Evolutionary conservation across 2,329 filamentous ascomycete species (phyloP).

Genomic region (Aureobasidium sp.): DNA sequence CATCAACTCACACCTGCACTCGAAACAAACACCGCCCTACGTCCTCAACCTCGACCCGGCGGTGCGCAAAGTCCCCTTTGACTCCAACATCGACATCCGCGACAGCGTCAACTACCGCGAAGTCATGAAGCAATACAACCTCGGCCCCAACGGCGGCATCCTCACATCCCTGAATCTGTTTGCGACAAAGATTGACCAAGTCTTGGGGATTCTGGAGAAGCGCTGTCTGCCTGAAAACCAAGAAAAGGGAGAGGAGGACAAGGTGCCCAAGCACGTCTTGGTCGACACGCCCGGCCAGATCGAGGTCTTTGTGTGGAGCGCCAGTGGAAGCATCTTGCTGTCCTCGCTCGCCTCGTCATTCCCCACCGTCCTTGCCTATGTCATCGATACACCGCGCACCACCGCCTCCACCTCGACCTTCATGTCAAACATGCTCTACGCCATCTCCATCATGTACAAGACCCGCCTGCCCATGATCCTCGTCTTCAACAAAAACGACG

Average conservation of each 20-base stretch:
- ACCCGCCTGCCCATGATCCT: slow-evolving; percentile 97
- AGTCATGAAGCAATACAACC: slow-evolving; percentile 98
- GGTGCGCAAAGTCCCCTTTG: slow-evolving; percentile 87
- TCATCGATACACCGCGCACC: slow-evolving; percentile 89
- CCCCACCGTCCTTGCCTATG: slow-evolving; percentile 92
- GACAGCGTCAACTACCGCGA: slow-evolving; percentile 99
- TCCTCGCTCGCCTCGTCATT: slow-evolving; percentile 90
- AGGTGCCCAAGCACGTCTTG: slow-evolving; percentile 65
- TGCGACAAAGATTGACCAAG: slow-evolving; percentile 95
- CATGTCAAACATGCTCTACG: slow-evolving; percentile 99
- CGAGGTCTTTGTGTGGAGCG: slow-evolving; percentile 98
- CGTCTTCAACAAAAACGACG: slow-evolving; percentile 98
- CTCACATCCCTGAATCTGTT: slow-evolving; percentile 93
- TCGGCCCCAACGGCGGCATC: slow-evolving; percentile 95
- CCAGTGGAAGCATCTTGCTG: slow-evolving; percentile 86
- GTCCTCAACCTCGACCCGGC: slow-evolving; percentile 96
- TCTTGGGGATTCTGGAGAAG: slow-evolving; percentile 84
- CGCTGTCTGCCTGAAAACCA: slow-evolving; percentile 40
- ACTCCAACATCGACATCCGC: slow-evolving; percentile 96
- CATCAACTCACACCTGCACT: slow-evolving; percentile 88
- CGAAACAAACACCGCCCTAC: slow-evolving; percentile 64
- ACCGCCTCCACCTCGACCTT: slow-evolving; percentile 92
- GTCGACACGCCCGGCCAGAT: slow-evolving; percentile 97
- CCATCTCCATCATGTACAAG: slow-evolving; percentile 97
- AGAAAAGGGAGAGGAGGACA: not conserved